Percentiles rank a stretch among this genome's conserved stretches.
Evolutionary conservation across 192 early-diverging fungal genomes (phyloP).

Genomic region (Backusella liffmaniae): DNA sequence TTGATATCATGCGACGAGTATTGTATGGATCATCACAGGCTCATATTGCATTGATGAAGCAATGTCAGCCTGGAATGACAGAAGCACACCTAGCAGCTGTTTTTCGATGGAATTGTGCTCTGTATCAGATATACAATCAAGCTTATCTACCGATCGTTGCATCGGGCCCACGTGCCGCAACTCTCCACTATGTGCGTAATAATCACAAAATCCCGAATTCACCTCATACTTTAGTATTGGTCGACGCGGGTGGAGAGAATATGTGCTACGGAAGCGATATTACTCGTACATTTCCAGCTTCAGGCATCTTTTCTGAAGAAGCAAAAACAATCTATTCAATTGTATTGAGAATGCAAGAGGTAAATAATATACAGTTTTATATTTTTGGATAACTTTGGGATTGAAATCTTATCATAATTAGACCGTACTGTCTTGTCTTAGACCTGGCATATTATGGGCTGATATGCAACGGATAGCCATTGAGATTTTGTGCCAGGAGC

Average conservation of each 20-base stretch:
- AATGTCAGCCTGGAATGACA: constrained; percentile 56
- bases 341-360: constrained; percentile 79
- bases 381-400: neutral
- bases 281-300: constrained; percentile 85
- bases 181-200: constrained; percentile 86
- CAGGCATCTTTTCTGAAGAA: constrained; percentile 68
- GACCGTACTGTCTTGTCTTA: constrained; percentile 67
- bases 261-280: constrained; percentile 90
- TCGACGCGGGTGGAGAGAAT: constrained; percentile 85
- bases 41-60: constrained; percentile 80
- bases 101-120: constrained; percentile 72
- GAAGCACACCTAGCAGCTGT: constrained; percentile 78
- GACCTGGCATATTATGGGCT: constrained; percentile 81
- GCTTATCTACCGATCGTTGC: constrained; percentile 88
- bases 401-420: neutral
- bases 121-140: constrained; percentile 66
- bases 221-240: constrained; percentile 61
- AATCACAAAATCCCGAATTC: constrained; percentile 48
- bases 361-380: neutral
- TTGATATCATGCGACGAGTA: constrained; percentile 73
- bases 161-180: constrained; percentile 71
- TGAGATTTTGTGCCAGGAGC: constrained; percentile 60
- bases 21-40: constrained; percentile 73
- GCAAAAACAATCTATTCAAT: constrained; percentile 81
- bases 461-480: constrained; percentile 85